These are phyloP conservation scores for Cutaneotrichosporon sp. DNA, from an alignment of 1,284 basidiomycete species.

Conservation along the genomic window DNA sequence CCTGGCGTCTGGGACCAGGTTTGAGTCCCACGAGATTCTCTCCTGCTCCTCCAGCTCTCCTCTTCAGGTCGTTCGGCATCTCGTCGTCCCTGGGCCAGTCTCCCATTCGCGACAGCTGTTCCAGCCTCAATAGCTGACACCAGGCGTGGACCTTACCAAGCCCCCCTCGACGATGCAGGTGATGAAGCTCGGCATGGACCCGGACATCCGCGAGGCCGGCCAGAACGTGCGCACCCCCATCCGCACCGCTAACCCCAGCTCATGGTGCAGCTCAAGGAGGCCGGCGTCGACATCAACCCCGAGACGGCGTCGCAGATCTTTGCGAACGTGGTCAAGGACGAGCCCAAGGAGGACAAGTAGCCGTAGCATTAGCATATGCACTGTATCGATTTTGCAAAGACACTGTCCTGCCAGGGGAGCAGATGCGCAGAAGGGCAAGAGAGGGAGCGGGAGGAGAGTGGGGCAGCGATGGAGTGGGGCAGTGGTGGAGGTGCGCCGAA, in stretches of 20 bases:
- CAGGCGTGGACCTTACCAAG: slow-evolving; percentile 41
- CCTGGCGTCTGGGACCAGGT: no score
- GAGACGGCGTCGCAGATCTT: slow-evolving; percentile 28
- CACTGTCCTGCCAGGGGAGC: no score
- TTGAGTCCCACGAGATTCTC: no score
- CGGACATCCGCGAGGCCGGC: slow-evolving; percentile 41
- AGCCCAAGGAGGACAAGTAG: slow-evolving; percentile 8
- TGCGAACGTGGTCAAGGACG: slow-evolving; percentile 19
- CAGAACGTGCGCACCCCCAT: slow-evolving; percentile 30
- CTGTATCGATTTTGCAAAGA: not conserved
- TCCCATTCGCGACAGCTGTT: no score
- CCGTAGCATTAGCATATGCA: slow-evolving; percentile 7
- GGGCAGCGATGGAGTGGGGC: not conserved
- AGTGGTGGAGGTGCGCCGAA: not conserved
- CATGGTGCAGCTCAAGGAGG: slow-evolving; percentile 41
- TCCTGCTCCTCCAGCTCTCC: no score
- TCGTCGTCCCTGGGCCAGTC: no score
- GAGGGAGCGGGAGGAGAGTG: no score
- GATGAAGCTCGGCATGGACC: slow-evolving; percentile 45
- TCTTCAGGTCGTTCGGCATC: no score
- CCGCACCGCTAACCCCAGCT: slow-evolving; percentile 25
- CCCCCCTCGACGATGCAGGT: slow-evolving; percentile 39
- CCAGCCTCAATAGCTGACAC: slow-evolving; percentile 10
- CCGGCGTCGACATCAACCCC: slow-evolving; percentile 41
- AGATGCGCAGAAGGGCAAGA: no score